Conservation (phyloP, 805 yeast genomes). For the Zygosaccharomyces kombuchaensis region DNA sequence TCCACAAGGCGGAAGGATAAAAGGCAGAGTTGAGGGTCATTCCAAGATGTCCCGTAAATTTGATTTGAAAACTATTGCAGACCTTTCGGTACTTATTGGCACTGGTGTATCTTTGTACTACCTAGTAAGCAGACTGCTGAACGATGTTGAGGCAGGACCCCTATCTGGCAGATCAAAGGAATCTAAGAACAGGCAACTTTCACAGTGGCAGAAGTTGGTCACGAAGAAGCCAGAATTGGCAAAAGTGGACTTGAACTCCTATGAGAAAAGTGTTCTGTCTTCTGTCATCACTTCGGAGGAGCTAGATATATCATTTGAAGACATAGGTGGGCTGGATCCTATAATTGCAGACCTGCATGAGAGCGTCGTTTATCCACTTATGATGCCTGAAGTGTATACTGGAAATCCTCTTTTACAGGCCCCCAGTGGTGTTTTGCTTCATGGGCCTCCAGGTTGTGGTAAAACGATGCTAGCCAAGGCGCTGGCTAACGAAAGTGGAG, state of each 20-base stretch:
- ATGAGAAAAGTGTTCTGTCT: constrained; percentile 73
- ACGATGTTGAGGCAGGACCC: constrained; percentile 43
- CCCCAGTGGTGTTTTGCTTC: constrained; percentile 88
- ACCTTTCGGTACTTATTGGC: constrained; percentile 49
- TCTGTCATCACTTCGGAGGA: constrained; percentile 83
- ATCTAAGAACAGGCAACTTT: constrained; percentile 55
- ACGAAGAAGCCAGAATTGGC: constrained; percentile 54
- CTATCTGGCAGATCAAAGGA: constrained; percentile 44
- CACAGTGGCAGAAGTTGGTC: constrained; percentile 54
- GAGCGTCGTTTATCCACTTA: constrained; percentile 81
- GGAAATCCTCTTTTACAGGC: constrained; percentile 76
- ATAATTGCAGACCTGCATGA: constrained; percentile 84
- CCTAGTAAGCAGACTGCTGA: constrained; percentile 44
- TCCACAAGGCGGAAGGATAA: background rate
- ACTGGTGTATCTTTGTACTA: constrained; percentile 71
- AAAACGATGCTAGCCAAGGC: constrained; percentile 97
- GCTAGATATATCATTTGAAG: constrained; percentile 66
- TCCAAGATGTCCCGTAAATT: constrained; percentile 32
- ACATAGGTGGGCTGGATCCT: constrained; percentile 83
- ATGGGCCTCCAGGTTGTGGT: constrained; percentile 98
- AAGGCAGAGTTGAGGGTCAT: too few species aligned
- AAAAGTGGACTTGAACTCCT: constrained; percentile 50
- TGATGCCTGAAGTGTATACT: constrained; percentile 67
- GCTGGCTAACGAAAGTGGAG: constrained; percentile 84
- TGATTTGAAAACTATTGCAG: constrained; percentile 41